Conservation (phyloP, 192 early-diverging fungal genomes). For the Backusella tarrabulga region DNA sequence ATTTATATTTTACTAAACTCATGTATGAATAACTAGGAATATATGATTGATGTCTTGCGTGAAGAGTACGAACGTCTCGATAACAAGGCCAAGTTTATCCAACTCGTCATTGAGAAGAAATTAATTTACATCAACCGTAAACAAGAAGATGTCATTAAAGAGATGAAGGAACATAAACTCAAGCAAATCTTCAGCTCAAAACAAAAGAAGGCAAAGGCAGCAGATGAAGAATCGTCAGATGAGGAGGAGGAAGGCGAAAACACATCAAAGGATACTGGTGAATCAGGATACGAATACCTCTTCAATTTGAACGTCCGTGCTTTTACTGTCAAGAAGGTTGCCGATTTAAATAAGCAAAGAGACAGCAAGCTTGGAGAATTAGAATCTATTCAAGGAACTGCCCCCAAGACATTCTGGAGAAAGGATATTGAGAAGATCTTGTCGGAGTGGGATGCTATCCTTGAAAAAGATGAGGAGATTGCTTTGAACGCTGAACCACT, state of each 20-base stretch:
- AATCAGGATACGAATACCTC: slow-evolving; percentile 80
- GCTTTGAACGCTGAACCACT: slow-evolving; percentile 10
- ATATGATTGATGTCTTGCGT: slow-evolving; percentile 60
- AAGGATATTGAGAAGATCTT: slow-evolving; percentile 84
- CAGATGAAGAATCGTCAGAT: slow-evolving; percentile 45
- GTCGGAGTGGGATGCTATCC: slow-evolving; percentile 68
- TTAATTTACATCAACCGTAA: slow-evolving; percentile 86
- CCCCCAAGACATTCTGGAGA: slow-evolving; percentile 80
- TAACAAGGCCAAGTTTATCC: slow-evolving; percentile 87
- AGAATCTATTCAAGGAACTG: slow-evolving; percentile 55
- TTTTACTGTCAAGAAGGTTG: slow-evolving; percentile 84
- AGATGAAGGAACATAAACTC: slow-evolving; percentile 70
- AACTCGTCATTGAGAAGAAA: slow-evolving; percentile 84
- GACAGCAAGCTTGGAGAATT: slow-evolving; percentile 68
- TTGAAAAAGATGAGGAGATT: slow-evolving; percentile 25
- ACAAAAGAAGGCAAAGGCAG: slow-evolving; percentile 28
- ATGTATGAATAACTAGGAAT: slow-evolving; percentile 35
- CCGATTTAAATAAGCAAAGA: slow-evolving; percentile 71
- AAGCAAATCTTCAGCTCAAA: slow-evolving; percentile 53
- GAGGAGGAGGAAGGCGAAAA: slow-evolving; percentile 37
- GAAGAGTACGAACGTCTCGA: slow-evolving; percentile 68
- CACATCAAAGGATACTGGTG: slow-evolving; percentile 8
- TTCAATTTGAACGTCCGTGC: slow-evolving; percentile 89
- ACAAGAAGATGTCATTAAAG: slow-evolving; percentile 69
- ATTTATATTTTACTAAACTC: neutral